Base-by-base conservation (phyloP, 2,329 filamentous ascomycete species). In the Ophiostoma ips region DNA sequence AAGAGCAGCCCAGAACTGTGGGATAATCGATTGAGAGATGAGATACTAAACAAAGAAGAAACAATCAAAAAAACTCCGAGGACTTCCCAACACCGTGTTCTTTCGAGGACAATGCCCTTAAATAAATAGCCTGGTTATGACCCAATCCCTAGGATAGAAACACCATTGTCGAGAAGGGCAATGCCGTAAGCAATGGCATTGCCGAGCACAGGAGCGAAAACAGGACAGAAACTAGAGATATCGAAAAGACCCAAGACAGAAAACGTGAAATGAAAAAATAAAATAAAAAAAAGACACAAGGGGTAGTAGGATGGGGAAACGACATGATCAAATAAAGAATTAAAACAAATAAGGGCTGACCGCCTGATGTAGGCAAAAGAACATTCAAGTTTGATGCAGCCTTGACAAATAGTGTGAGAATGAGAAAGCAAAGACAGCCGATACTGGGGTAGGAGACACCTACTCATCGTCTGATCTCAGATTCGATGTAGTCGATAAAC, bases 401-500 rank as follows among this genome's bases (percentile, higher is more conserved):
- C 41, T 11, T 30, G 21, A 15, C 5, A 8, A 11, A 24, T 41
- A 16, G n/a, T 37, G 8, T 13, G n/a, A n/a, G n/a, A n/a, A n/a
- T n/a, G n/a, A n/a, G n/a, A n/a, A n/a, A n/a, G n/a, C n/a, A n/a
- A n/a, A n/a, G n/a, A n/a, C n/a, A n/a, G n/a, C n/a, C n/a, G n/a
- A n/a, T n/a, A n/a, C n/a, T n/a, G n/a, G n/a, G n/a, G n/a, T n/a
- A n/a, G n/a, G n/a, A n/a, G n/a, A n/a, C n/a, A n/a, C n/a, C n/a
- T n/a, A n/a, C n/a, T 28, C 24, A 28, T 28, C 24, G 24, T 30
- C 21, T 19, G 15, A 31, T 33, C 6, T 31, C 40, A 4, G 31
- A 15, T 24, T 56, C 50, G n/a, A 52, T 37, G 12, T 45, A 31
- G 13, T 18, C 33, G 2, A 58, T 36, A 31, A 50, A 53, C 9